Percentiles rank a stretch among this genome's conserved stretches.
Evolutionary conservation across 495 filamentous ascomycete genomes (phyloP).

Genomic region (Hypoxylon intermedium): DNA sequence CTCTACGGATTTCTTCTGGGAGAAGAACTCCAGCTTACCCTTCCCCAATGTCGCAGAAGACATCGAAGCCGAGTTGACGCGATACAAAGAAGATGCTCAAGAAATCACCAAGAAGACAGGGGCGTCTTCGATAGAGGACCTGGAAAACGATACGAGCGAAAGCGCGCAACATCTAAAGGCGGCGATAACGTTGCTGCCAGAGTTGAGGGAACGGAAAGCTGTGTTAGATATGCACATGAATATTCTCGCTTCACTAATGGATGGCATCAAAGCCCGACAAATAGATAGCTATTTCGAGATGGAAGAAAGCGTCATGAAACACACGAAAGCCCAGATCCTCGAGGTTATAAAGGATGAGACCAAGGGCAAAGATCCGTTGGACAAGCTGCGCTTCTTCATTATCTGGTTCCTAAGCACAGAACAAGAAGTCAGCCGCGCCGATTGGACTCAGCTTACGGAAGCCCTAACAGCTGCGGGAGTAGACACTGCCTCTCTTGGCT

Average conservation of each 20-base stretch:
- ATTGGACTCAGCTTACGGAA: conserved; percentile 89
- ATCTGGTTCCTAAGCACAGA: conserved; percentile 98
- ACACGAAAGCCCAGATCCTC: conserved; percentile 86
- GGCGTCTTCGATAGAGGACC: conserved; percentile 88
- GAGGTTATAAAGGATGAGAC: conserved; percentile 81
- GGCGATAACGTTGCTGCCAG: conserved; percentile 89
- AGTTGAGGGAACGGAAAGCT: conserved; percentile 89
- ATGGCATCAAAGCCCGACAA: conserved; percentile 92
- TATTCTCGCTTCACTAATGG: conserved; percentile 83
- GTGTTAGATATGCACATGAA: conserved; percentile 99
- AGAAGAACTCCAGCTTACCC: conserved; percentile 86
- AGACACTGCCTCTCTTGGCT: conserved; percentile 76
- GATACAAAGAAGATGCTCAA: conserved; percentile 93
- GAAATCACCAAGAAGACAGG: conserved; percentile 96
- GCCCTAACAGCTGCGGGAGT: conserved; percentile 77
- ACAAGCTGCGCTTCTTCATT: conserved; percentile 92
- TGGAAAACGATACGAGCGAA: conserved; percentile 85
- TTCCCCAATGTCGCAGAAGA: conserved; percentile 98
- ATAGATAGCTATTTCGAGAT: conserved; percentile 96
- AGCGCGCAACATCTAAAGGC: conserved; percentile 95
- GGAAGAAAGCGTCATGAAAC: conserved; percentile 92
- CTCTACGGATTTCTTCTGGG: conserved; percentile 96
- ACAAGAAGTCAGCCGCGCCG: conserved; percentile 78
- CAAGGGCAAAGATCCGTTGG: conserved; percentile 82
- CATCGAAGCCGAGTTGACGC: conserved; percentile 88